Base-by-base conservation (phyloP, 805 yeast genomes). In the Kuraishia ogatae region DNA sequence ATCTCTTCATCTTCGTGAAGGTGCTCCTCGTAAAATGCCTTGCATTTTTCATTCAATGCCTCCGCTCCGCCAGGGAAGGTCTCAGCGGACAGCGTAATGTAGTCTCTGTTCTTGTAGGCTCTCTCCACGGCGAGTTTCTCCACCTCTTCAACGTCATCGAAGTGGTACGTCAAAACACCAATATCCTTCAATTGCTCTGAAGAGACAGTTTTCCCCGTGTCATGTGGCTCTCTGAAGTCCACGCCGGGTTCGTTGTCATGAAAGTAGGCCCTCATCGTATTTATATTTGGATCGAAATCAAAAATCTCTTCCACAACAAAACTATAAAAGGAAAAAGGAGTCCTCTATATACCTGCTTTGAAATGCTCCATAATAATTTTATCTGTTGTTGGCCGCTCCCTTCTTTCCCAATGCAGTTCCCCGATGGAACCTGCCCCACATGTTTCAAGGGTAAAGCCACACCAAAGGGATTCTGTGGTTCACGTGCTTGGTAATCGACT, bases 1-100 rank as follows among this genome's bases (percentile, higher is more conserved):
- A 93, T 93, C 73, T 93, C 99, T 71, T 93, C 99, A 67, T 93
- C 99, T 67, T 93, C 98, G 67, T 93, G 99, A 54, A 90, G 76
- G 69, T 93, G 99, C 65, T 93, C 97, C 51, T 79, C 74, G 72
- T 83, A 89, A 69, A 92, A 91, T 49, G 71, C 78, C 59, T 79
- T 75, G 68, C 93, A 75, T 68, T 90, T 89, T 53, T 73, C 75
- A 59, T 81, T 76, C 63, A 87, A 81, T 0, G 80, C 84, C 2
- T 65, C 67, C 54, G 81, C 85, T 43, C 83, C 83, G 22, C 85
- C 82, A 0, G 82, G 80, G 65, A 90, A 82, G 0, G 87, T 75
- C 2, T 71, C 78, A 28, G 81, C 78, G 28, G 83, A 79, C 53
- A 92, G 77, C 49, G 71, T 72, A 26, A 93, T 81, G 50, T 73